phyloP scores from a whole-genome alignment of 2,329 filamentous ascomycete genomes.

The Pestalotiopsis sp. region DNA sequence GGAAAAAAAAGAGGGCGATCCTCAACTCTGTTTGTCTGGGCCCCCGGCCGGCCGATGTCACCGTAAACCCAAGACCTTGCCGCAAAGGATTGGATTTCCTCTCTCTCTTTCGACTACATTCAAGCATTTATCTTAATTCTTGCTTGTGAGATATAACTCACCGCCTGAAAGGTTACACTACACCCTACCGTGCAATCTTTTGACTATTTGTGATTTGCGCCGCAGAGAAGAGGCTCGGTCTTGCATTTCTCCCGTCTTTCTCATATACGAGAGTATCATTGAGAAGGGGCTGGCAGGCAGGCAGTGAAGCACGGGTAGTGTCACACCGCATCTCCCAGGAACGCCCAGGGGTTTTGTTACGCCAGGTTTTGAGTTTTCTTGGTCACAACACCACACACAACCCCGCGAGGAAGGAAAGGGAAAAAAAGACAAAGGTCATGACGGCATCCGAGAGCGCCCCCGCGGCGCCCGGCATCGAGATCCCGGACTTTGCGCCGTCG shows the following conservation, averaged over 20 bases:
- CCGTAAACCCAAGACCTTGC: not conserved
- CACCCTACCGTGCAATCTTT: not conserved
- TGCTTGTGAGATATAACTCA: not conserved
- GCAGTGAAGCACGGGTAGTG: too few relatives aligned
- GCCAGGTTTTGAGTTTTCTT: not conserved
- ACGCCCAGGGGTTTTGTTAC: too few relatives aligned
- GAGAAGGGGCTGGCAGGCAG: too few relatives aligned
- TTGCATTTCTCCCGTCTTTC: too few relatives aligned
- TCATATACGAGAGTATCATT: too few relatives aligned
- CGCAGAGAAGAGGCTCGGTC: too few relatives aligned
- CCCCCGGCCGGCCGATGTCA: too few relatives aligned
- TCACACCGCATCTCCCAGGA: too few relatives aligned
- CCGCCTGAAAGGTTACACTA: not conserved
- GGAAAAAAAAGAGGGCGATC: too few relatives aligned
- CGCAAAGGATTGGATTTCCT: not conserved
- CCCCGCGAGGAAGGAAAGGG: not conserved
- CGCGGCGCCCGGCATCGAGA: not conserved
- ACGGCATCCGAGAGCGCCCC: not conserved
- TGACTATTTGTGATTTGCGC: not conserved
- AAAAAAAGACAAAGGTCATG: not conserved
- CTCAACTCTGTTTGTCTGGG: too few relatives aligned
- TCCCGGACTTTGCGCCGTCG: not conserved
- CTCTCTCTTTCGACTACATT: not conserved
- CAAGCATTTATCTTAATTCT: not conserved
- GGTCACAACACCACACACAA: too few relatives aligned